Evolutionary conservation across 2,329 filamentous ascomycete species (phyloP).

Genomic region (Arthrobotrys sphaeroides): DNA sequence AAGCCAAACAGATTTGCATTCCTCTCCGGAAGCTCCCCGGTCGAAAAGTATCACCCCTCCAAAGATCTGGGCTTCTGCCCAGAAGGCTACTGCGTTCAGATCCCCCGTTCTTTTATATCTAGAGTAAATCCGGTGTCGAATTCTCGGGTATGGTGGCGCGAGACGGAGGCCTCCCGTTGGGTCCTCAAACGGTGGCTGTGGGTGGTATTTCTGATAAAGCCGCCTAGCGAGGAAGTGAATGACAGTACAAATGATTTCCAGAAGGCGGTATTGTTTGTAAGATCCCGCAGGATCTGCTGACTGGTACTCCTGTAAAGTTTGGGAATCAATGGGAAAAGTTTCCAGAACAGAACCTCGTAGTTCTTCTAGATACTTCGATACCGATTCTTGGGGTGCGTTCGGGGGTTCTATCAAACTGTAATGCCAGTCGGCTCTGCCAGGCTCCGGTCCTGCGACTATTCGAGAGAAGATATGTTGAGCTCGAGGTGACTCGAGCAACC

Average conservation of each 20-base stretch:
- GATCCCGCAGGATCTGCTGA: neutral
- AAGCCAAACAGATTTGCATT: conserved; percentile 11
- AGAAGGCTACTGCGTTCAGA: neutral
- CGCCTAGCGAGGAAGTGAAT: neutral
- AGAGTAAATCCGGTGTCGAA: conserved; percentile 1
- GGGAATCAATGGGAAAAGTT: neutral
- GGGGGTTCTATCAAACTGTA: neutral
- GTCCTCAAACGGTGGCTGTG: neutral
- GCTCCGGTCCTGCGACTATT: neutral
- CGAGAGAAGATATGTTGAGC: neutral
- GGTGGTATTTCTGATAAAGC: conserved; percentile 16
- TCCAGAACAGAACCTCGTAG: neutral
- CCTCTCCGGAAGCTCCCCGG: neutral
- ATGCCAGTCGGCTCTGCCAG: neutral
- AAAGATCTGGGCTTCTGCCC: conserved; percentile 6
- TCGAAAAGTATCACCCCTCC: conserved; percentile 9
- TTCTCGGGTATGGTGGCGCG: neutral
- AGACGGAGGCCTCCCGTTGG: neutral
- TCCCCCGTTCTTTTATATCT: neutral
- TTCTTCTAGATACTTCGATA: neutral
- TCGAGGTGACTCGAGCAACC: neutral
- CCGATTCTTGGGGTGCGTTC: neutral
- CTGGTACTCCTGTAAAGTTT: neutral
- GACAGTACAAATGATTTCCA: neutral
- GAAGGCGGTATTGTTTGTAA: neutral